These are phyloP conservation scores for Pecoramyces ruminantium DNA, from an alignment of 192 early-diverging fungal genomes.

Conservation along the genomic window DNA sequence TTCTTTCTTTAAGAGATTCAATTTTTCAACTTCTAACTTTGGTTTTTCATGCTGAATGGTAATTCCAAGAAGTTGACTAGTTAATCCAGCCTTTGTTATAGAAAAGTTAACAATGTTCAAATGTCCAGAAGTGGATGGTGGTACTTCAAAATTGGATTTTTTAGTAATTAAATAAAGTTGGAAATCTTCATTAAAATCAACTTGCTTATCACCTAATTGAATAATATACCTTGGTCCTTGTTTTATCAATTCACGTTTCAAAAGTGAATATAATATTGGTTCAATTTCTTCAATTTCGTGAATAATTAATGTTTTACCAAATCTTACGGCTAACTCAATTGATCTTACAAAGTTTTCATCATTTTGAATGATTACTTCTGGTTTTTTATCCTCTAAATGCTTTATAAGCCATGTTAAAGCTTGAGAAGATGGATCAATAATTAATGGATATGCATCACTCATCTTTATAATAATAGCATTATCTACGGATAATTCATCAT, in stretches of 20 bases:
- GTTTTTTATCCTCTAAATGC: constrained; percentile 22
- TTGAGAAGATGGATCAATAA: constrained; percentile 32
- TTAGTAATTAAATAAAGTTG: constrained; percentile 25
- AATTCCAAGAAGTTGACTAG: constrained; percentile 29
- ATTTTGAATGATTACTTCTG: constrained; percentile 31
- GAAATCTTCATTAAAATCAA: constrained; percentile 40
- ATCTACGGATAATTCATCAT: constrained; percentile 29
- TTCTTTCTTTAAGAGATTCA: constrained; percentile 27
- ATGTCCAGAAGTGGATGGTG: constrained; percentile 14
- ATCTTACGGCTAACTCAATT: constrained; percentile 33
- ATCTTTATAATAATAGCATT: constrained; percentile 29
- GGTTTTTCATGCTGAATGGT: constrained; percentile 37
- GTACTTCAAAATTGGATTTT: constrained; percentile 13
- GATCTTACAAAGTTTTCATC: constrained; percentile 29
- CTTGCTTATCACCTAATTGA: constrained; percentile 30
- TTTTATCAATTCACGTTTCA: constrained; percentile 23
- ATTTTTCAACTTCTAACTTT: constrained; percentile 26
- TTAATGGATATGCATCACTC: constrained; percentile 13
- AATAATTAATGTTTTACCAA: constrained; percentile 40
- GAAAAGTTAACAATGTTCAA: constrained; percentile 35
- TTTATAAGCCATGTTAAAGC: constrained; percentile 27
- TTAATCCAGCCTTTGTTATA: constrained; percentile 29
- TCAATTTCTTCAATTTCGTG: constrained; percentile 27
- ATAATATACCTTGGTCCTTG: constrained; percentile 30
- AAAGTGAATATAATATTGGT: constrained; percentile 24